Base-by-base conservation (phyloP, 441 rosid genomes). In the Croton setiger region DNA sequence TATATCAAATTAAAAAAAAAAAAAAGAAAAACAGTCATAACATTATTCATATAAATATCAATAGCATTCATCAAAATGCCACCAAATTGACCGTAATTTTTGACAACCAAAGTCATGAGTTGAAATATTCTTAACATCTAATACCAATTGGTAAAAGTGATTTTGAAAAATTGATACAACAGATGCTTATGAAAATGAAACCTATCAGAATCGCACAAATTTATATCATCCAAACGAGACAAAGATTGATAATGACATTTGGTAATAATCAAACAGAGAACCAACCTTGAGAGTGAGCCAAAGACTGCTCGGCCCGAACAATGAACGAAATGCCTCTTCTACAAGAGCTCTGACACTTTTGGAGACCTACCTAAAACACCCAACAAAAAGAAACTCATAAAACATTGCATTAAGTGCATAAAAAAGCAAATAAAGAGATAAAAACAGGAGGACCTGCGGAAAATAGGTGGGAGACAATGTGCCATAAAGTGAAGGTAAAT, bases 271-370 rank as follows among this genome's bases (percentile, higher is more conserved):
- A 23, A 73, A 48, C 58, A 57, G 11, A 58, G 27, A 52, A 60
- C 27, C 48, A 66, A 87, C 97, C 91, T 68, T 72, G 85, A 80
- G 71, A 79, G 69, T 60, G 71, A 70, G 72, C 48, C n/a, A 86
- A 67, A n/a, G 77, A 62, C 33, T 82, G 86, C 41, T 87, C 87
- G 37, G 93, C 80, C 23, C 82, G 80, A 10, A 80, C 88, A 57
- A 81, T 61, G 76, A 85, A 47, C 27, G 96, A 80, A 78, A 79
- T 66, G 59, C 82, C 73, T 72, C 77, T 82, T 71, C 74, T 81
- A 27, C 69, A 71, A 3, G 70, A 51, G 23, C 77, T 80, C 60
- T 79, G 77, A 72, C 74, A 72, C 78, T 74, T 84, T 63, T 75
- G 87, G 62, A 70, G 9, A 70, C 78, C 82, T 51, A 74, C 53